These are phyloP conservation scores for Cercophora sp. DNA, from an alignment of 495 filamentous ascomycete species.

Conservation along the genomic window DNA sequence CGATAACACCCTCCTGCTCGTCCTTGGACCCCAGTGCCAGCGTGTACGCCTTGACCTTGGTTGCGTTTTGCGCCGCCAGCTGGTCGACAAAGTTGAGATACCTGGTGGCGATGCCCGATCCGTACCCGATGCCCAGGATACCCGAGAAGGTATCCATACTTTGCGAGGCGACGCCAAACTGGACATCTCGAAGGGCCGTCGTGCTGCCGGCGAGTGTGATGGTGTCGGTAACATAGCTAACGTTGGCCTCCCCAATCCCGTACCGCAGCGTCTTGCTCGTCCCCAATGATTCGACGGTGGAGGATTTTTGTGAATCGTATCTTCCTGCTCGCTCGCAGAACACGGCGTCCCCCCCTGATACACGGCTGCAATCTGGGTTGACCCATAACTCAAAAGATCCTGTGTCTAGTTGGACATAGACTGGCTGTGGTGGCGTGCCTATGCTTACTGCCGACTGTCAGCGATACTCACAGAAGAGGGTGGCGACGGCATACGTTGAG, in stretches of 20 bases:
- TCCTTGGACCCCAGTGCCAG: constrained; percentile 46
- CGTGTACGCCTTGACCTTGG: constrained; percentile 43
- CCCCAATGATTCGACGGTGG: constrained; percentile 27
- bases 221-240: constrained; percentile 43
- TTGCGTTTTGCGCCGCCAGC: constrained; percentile 36
- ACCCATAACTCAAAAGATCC: constrained; percentile 52
- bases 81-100: constrained; percentile 47
- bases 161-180: constrained; percentile 42
- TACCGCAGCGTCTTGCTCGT: constrained; percentile 37
- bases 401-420: constrained; percentile 48
- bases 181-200: constrained; percentile 32
- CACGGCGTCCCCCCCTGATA: constrained; percentile 31
- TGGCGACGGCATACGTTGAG: constrained; percentile 31
- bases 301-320: constrained; percentile 37
- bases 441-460: constrained; percentile 40
- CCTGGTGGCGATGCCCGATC: constrained; percentile 34
- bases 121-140: constrained; percentile 46
- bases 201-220: constrained; percentile 38
- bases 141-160: constrained; percentile 42
- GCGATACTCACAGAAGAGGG: not conserved
- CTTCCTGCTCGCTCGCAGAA: constrained; percentile 42
- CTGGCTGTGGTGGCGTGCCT: constrained; percentile 43
- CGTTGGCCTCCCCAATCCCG: constrained; percentile 43
- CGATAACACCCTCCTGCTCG: constrained; percentile 62
- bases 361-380: constrained; percentile 42